Conservation (phyloP, 768 basidiomycete genomes). For the Sarcodon aspratus region DNA sequence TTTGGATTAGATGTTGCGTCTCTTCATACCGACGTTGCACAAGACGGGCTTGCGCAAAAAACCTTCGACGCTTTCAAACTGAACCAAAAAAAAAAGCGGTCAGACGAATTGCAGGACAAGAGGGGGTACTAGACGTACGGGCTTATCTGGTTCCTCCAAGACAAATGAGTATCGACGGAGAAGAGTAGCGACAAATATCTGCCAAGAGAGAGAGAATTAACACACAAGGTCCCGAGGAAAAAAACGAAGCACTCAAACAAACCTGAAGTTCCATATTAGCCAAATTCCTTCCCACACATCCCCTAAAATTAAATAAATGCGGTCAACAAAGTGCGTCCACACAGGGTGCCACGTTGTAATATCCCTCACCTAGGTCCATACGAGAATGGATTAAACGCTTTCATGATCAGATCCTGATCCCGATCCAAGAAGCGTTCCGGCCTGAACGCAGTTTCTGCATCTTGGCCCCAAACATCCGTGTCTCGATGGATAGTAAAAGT, state of each 20-base stretch:
- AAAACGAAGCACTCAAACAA: no score
- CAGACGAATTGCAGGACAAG: conserved; percentile 3
- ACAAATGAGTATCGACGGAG: conserved; percentile 68
- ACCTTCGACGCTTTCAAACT: conserved; percentile 74
- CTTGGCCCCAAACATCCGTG: conserved; percentile 61
- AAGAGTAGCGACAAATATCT: conserved; percentile 70
- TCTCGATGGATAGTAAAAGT: conserved; percentile 79
- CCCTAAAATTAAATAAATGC: conserved; percentile 26
- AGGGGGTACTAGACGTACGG: conserved; percentile 26
- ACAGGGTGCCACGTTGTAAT: not conserved
- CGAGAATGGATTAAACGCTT: conserved; percentile 80
- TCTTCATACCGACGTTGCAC: conserved; percentile 64
- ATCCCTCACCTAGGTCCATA: conserved; percentile 58
- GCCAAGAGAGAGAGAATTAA: no score
- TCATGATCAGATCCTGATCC: conserved; percentile 47
- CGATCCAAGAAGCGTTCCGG: conserved; percentile 83
- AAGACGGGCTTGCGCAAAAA: conserved; percentile 77
- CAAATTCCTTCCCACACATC: conserved; percentile 77
- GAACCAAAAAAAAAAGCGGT: conserved; percentile 4
- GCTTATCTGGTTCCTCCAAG: conserved; percentile 43
- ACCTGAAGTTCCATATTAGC: conserved; percentile 63
- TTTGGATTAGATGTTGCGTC: conserved; percentile 28
- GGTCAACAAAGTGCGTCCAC: no score
- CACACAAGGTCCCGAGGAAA: no score
- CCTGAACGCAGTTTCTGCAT: conserved; percentile 50